Base-by-base conservation (phyloP, 208 protist species). In the Trypanosoma lewisi region DNA sequence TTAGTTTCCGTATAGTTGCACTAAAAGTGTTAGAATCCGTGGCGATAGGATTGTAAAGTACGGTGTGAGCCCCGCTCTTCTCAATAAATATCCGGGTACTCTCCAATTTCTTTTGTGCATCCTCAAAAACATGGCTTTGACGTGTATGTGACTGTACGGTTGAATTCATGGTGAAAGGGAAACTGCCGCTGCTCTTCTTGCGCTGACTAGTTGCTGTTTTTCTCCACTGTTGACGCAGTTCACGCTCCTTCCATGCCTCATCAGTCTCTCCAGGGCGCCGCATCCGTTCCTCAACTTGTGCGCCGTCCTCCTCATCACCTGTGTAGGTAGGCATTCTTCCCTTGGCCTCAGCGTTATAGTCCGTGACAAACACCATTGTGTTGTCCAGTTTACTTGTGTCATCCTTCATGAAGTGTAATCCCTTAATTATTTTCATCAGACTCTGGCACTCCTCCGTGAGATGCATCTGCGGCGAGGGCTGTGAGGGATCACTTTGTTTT, bases 361-460 rank as follows among this genome's bases (percentile, higher is more conserved):
- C 87, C 4, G 79, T 89, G 9, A 87, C 74, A 27, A 91, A 61
- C 11, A 87, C 64, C 80, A 94, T 87, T 28, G 85, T 92, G 70
- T 85, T 89, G 68, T 94, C 88, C 28, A 94, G 75, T 55, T 89
- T 89, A 49, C 73, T 71, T 54, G 70, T 82, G 64, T 89, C 81
- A 59, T 94, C 88, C 23, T 67, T 71, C 88, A 94, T 94, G 81
- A 89, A 92, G 44, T 79, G 84, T 65, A 92, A 56, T 0, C 88
- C 88, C 48, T 80, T 80, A 39, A 91, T 83, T 6, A 91, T 76
- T 57, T 91, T 89, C 72, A 90, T 86, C 63, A 91, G 75, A 56
- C 83, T 77, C 67, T 94, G 88, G 39, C 67, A 77, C 63, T 94
- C 88, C 57, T 94, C 88, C 0, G 88, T 94, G 51, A 94, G 77